phyloP scores from a whole-genome alignment of 2,329 filamentous ascomycete species.

The Aspergillus sp. region DNA sequence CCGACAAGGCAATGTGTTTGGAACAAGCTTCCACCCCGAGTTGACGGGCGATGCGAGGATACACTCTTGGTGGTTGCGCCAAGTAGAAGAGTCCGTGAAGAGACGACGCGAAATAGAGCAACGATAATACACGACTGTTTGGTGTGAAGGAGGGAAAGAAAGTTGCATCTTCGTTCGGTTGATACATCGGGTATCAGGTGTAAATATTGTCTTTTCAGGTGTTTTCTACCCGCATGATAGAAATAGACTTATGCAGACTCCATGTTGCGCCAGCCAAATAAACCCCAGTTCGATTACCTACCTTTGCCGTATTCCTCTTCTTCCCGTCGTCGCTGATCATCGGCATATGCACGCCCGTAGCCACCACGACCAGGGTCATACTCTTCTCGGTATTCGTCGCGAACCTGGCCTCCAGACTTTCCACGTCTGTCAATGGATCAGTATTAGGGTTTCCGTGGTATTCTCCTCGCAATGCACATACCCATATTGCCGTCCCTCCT shows the following conservation, averaged over 20 bases:
- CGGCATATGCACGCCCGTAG: conserved; percentile 73
- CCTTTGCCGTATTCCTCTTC: conserved; percentile 61
- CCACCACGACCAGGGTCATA: conserved; percentile 94
- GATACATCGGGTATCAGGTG: conserved; percentile 29
- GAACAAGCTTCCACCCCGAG: conserved; percentile 94
- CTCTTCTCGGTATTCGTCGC: conserved; percentile 96
- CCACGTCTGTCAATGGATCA: conserved; percentile 57
- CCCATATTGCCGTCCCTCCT: conserved; percentile 94
- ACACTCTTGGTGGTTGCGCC: conserved; percentile 87
- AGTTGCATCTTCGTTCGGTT: conserved; percentile 11
- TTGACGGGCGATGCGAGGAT: conserved; percentile 84
- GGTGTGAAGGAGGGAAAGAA: not conserved
- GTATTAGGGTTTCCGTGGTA: not conserved
- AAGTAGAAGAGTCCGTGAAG: conserved; percentile 55
- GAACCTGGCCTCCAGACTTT: conserved; percentile 93
- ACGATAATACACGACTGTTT: conserved; percentile 16
- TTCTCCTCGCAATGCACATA: conserved; percentile 30
- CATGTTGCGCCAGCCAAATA: conserved; percentile 26
- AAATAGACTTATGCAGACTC: conserved; percentile 34
- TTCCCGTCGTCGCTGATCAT: conserved; percentile 57
- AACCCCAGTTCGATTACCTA: conserved; percentile 35
- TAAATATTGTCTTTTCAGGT: conserved; percentile 22
- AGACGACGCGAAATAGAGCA: conserved; percentile 25
- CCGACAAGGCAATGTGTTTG: conserved; percentile 85
- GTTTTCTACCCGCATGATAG: conserved; percentile 26